phyloP scores from a whole-genome alignment of 805 yeast genomes.

The Sugiyamaella qingdaonensis region DNA sequence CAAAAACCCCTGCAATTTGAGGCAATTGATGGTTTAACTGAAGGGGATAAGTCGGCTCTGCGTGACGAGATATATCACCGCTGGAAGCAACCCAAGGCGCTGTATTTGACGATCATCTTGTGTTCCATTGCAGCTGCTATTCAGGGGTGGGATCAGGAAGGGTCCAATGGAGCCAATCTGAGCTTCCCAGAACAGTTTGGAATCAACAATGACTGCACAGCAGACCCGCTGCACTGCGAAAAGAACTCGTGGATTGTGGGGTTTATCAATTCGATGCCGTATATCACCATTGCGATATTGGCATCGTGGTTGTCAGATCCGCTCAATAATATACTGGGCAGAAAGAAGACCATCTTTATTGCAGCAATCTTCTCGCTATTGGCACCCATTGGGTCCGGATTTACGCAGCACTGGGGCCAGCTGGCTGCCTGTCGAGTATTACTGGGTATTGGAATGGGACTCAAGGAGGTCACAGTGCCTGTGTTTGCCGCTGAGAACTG shows the following conservation, averaged over 20 bases:
- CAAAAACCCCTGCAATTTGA: conserved; percentile 41
- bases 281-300: conserved; percentile 49
- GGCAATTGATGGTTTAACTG: conserved; percentile 33
- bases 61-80: conserved; percentile 45
- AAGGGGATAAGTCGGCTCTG: conserved; percentile 29
- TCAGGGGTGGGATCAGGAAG: conserved; percentile 72
- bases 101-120: conserved; percentile 48
- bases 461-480: conserved; percentile 62
- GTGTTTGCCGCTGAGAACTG: conserved; percentile 59
- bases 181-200: conserved; percentile 32
- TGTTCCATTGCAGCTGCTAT: conserved; percentile 64
- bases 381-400: conserved; percentile 53
- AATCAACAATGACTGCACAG: conserved; percentile 32
- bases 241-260: conserved; percentile 52
- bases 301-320: conserved; percentile 55
- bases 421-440: conserved; percentile 53
- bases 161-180: conserved; percentile 60
- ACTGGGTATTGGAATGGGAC: conserved; percentile 60
- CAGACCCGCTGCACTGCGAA: conserved; percentile 35
- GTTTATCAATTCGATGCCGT: conserved; percentile 61
- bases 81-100: conserved; percentile 38
- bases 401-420: conserved; percentile 54
- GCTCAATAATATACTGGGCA: conserved; percentile 48
- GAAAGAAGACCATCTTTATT: conserved; percentile 54
- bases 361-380: conserved; percentile 51